phyloP scores from a whole-genome alignment of 805 yeast genomes.

The Candida tibetensis region DNA sequence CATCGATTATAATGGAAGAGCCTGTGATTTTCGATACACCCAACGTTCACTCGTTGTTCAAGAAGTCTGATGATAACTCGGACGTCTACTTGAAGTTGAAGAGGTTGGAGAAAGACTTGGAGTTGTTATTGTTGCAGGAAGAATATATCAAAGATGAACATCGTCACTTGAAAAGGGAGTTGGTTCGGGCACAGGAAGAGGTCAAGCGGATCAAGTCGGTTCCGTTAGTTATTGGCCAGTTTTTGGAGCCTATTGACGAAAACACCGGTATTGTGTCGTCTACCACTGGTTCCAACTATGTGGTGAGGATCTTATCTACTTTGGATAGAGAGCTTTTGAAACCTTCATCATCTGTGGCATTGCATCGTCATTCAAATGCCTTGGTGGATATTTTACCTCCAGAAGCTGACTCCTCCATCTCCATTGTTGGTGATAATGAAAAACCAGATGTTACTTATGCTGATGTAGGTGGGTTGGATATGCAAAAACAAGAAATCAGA shows the following conservation, averaged over 20 bases:
- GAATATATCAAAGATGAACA: slow-evolving; percentile 97
- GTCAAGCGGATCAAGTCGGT: slow-evolving; percentile 97
- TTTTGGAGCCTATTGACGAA: slow-evolving; percentile 95
- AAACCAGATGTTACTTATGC: slow-evolving; percentile 92
- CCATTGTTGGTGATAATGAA: slow-evolving; percentile 92
- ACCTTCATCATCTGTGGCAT: slow-evolving; percentile 92
- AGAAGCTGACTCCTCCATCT: slow-evolving; percentile 94
- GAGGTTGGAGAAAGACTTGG: slow-evolving; percentile 86
- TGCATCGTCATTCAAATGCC: slow-evolving; percentile 98
- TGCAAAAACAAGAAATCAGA: slow-evolving; percentile 98
- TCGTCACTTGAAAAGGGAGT: slow-evolving; percentile 90
- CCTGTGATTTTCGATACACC: slow-evolving; percentile 14
- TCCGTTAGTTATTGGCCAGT: slow-evolving; percentile 97
- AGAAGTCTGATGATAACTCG: slow-evolving; percentile 30
- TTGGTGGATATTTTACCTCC: slow-evolving; percentile 97
- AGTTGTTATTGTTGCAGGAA: slow-evolving; percentile 81
- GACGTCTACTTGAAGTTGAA: slow-evolving; percentile 85
- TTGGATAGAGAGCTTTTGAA: slow-evolving; percentile 91
- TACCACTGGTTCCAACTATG: slow-evolving; percentile 96
- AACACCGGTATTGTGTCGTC: slow-evolving; percentile 95
- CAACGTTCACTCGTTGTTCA: slow-evolving; percentile 2
- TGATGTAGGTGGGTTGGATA: slow-evolving; percentile 97
- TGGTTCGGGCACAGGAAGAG: slow-evolving; percentile 96
- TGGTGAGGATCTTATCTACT: slow-evolving; percentile 91
- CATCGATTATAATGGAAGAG: slow-evolving; percentile 13